Evolutionary conservation across 805 yeast genomes (phyloP).

Genomic region (Diddensiella caesifluorescens): DNA sequence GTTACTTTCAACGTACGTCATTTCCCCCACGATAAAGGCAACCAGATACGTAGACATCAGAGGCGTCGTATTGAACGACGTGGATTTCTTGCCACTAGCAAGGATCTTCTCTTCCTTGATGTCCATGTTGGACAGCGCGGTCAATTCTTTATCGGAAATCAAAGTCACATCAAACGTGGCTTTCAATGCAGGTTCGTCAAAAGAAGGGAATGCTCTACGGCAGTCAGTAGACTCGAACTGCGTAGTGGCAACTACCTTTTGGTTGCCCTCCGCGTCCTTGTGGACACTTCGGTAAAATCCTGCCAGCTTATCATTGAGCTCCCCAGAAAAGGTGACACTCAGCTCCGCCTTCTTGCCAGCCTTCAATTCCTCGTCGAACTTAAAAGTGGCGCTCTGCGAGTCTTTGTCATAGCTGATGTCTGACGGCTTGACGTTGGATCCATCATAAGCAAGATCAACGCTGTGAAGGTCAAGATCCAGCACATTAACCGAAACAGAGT

Average conservation of each 20-base stretch:
- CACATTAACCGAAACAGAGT: conserved; percentile 50
- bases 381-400: conserved; percentile 59
- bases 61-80: conserved; percentile 59
- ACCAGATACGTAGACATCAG: conserved; percentile 68
- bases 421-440: conserved; percentile 29
- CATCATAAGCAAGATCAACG: conserved; percentile 35
- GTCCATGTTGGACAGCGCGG: conserved; percentile 67
- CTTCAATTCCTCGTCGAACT: conserved; percentile 40
- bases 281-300: conserved; percentile 69
- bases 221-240: conserved; percentile 77
- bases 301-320: conserved; percentile 62
- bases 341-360: conserved; percentile 50
- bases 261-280: conserved; percentile 45
- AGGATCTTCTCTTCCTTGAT: conserved; percentile 38
- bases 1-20: conserved; percentile 52
- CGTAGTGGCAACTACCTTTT: conserved; percentile 56
- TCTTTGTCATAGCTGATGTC: conserved; percentile 39
- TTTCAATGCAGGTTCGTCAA: conserved; percentile 67
- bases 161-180: conserved; percentile 58
- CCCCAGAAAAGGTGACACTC: conserved; percentile 49
- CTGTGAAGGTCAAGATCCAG: conserved; percentile 58
- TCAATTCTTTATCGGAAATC: conserved; percentile 45
- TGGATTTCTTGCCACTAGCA: conserved; percentile 40
- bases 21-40: conserved; percentile 68
- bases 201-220: conserved; percentile 71